Base-by-base conservation (phyloP, 768 basidiomycete genomes). In the Boletus edulis region DNA sequence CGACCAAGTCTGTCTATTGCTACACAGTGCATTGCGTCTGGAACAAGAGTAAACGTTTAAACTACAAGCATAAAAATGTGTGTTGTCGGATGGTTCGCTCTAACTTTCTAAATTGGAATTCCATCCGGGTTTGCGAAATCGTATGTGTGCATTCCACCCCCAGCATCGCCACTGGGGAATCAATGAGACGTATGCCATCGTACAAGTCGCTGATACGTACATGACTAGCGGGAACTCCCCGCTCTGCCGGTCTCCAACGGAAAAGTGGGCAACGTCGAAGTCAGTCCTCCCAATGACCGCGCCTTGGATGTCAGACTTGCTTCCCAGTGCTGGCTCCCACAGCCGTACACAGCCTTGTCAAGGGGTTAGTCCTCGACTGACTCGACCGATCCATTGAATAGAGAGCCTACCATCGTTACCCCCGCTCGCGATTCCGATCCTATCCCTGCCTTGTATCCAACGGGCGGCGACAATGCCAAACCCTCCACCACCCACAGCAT, bases 301-400 rank as follows among this genome's bases (percentile, higher is more conserved):
- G 15, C 82, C 84, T 65, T 84, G 82, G 4, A 59, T 53, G 3
- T 67, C 62, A 48, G 75, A 69, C 8, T 67, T 62, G 2, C 59
- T 60, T 2, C 81, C 73, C n/a, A 70, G 63, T 24, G 73, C 68
- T 7, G 83, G 78, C 62, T 88, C 79, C 87, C 87, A 90, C 35
- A 87, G 59, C 27, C 86, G 76, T 11, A 90, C 78, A 62, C 85
- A 86, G n/a, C 87, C 87, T 88, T 62, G 40, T 42, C 41, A 55
- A 34, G 42, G 40, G 29, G 29, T 57, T 35, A 66, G 46, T 34
- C 14, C 18, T 15, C 45, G 43, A 45, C 44, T 41, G 32, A 34
- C 22, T 24, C 5, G 40, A 38, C 37, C 14, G 15, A 20, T 42
- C 7, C 5, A 18, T 43, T 31, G 42, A 17, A 42, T 37, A 20